These are phyloP conservation scores for Solanum bukasovii DNA, from an alignment of 257 asterid species.

Conservation along the genomic window DNA sequence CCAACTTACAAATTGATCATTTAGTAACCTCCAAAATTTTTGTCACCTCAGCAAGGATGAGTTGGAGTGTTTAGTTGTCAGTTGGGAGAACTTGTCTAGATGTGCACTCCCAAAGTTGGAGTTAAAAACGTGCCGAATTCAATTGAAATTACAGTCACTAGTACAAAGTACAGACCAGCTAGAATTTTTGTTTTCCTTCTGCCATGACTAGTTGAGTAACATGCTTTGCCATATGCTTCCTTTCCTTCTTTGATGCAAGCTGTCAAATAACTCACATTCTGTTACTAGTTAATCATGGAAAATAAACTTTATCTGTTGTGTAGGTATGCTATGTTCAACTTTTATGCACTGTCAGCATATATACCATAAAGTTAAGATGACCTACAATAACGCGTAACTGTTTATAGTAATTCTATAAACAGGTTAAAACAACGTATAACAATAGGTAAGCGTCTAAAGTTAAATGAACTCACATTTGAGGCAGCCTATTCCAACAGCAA, in stretches of 20 bases:
- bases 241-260: slow-evolving; percentile 54
- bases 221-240: slow-evolving; percentile 37
- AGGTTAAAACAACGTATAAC: not conserved
- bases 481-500: slow-evolving; percentile 44
- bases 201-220: slow-evolving; percentile 24
- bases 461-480: slow-evolving; percentile 34
- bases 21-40: not conserved
- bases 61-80: not conserved
- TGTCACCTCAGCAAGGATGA: not conserved
- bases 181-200: slow-evolving; percentile 31
- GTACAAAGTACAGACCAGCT: slow-evolving; percentile 31
- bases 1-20: not conserved
- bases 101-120: not conserved
- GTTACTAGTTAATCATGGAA: not conserved
- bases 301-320: not conserved
- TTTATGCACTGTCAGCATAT: no score
- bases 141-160: not conserved
- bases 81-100: not conserved
- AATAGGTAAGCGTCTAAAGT: not conserved
- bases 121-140: not conserved
- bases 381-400: not conserved
- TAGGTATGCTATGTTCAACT: not conserved
- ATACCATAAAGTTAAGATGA: not conserved
- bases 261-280: slow-evolving; percentile 5
- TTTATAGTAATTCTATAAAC: not conserved